phyloP scores from a whole-genome alignment of 106 monocot genomes.

The Vanilla planifolia region DNA sequence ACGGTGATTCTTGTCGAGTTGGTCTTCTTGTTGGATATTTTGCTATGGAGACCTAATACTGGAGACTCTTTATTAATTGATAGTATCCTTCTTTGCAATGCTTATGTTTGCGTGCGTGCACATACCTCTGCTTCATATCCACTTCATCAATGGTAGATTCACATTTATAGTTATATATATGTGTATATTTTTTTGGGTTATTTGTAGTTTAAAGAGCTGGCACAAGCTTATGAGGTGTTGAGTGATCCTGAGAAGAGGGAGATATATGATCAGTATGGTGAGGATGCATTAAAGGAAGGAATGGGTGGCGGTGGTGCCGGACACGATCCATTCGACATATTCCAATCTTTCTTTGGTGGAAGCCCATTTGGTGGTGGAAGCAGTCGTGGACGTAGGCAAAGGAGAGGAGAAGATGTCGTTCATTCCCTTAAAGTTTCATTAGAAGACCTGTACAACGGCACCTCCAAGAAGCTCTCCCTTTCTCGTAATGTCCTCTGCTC shows the following conservation, averaged over 20 bases:
- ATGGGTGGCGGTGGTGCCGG: slow-evolving; percentile 67
- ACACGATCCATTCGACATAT: slow-evolving; percentile 84
- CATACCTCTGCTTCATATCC: too few relatives aligned
- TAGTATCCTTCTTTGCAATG: too few relatives aligned
- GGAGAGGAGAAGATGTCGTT: slow-evolving; percentile 80
- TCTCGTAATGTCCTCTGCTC: slow-evolving; percentile 75
- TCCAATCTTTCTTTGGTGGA: slow-evolving; percentile 81
- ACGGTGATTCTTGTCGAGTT: too few relatives aligned
- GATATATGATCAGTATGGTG: slow-evolving; percentile 88
- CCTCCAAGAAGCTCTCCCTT: slow-evolving; percentile 75
- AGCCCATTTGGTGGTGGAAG: slow-evolving; percentile 76
- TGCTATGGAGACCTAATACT: too few relatives aligned
- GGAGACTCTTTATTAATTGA: too few relatives aligned
- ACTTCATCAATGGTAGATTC: too few relatives aligned
- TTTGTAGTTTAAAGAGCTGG: slow-evolving; percentile 82
- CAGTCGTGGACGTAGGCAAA: slow-evolving; percentile 76
- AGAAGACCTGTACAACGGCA: slow-evolving; percentile 77
- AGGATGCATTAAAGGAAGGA: slow-evolving; percentile 92
- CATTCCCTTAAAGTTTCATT: slow-evolving; percentile 78
- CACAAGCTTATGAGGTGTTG: slow-evolving; percentile 84
- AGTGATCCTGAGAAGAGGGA: slow-evolving; percentile 91
- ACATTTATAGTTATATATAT: too few relatives aligned
- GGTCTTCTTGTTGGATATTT: too few relatives aligned
- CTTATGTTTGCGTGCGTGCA: too few relatives aligned
- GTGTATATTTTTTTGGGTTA: too few relatives aligned